Conservation (phyloP, 164 flowering plant species). For the Aristolochia fimbriata region DNA sequence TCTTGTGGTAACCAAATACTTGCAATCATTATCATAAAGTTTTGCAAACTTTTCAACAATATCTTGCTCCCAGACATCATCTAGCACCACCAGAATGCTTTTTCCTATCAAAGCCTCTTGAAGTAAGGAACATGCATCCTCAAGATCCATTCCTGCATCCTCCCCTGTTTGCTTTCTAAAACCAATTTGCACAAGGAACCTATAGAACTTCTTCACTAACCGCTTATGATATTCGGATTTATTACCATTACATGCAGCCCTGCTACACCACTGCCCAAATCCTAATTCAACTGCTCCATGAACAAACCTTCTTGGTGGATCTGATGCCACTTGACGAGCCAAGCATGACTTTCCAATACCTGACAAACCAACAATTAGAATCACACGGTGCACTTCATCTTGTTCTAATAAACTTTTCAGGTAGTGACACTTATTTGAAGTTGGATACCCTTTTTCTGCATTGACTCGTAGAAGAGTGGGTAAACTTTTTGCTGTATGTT, state of each 20-base stretch:
- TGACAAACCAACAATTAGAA: slow-evolving; percentile 39
- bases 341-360: slow-evolving; percentile 47
- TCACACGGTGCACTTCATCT: slow-evolving; percentile 22
- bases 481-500: slow-evolving; percentile 20
- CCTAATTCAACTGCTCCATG: slow-evolving; percentile 41
- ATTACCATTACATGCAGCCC: slow-evolving; percentile 33
- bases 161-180: slow-evolving; percentile 25
- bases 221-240: slow-evolving; percentile 33
- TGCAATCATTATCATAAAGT: slow-evolving; percentile 35
- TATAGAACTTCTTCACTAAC: slow-evolving; percentile 27
- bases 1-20: slow-evolving; percentile 38
- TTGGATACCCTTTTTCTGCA: slow-evolving; percentile 30
- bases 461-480: slow-evolving; percentile 22
- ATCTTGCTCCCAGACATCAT: slow-evolving; percentile 58
- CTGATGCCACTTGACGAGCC: slow-evolving; percentile 48
- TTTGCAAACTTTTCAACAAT: slow-evolving; percentile 38
- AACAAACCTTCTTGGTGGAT: slow-evolving; percentile 29
- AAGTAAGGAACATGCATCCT: slow-evolving; percentile 29
- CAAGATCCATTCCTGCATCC: slow-evolving; percentile 30
- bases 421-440: slow-evolving; percentile 27
- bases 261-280: slow-evolving; percentile 46
- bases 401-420: slow-evolving; percentile 26
- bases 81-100: slow-evolving; percentile 33
- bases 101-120: slow-evolving; percentile 43
- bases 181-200: slow-evolving; percentile 34